Evolutionary conservation across 345 rosid genomes (phyloP), one percentile per base, ranked within the genome.

Genomic region (Brassica cretica): DNA sequence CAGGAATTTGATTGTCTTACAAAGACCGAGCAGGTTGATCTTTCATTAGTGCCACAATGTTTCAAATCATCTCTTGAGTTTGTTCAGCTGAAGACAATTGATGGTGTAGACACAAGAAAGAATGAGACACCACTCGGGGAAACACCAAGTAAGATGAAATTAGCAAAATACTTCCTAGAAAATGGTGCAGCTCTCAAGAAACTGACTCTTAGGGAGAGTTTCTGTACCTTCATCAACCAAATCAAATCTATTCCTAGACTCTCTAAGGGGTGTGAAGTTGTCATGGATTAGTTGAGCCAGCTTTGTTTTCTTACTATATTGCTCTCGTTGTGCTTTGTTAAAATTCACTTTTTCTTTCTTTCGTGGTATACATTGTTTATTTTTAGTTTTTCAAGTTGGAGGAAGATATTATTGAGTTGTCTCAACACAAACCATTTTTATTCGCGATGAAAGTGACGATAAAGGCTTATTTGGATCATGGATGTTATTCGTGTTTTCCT

Each of bases 201-300:
- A 41, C 67, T 78, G 25, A 71, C 29, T 5, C 18, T 78, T 27
- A 65, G 68, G 60, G 3, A 4, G 19, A 78, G 81, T 72, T 78
- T 71, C 41, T 5, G 59, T 35, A 65, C 66, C 76, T 58, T 78
- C 19, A 72, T 65, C 72, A 3, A 41, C 19, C 9, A 78, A 71
- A 78, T 78, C 68, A 66, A 56, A 66, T 56, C 53, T 11, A 5
- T 72, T 39, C 72, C 76, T 41, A 78, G 76, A 32, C 41, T 35
- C 16, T 72, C 68, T 65, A 56, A 7, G 9, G 33, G 2, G 39
- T 78, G 81, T 78, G 62, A 72, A 78, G 76, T 78, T 66, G 14
- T 78, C 61, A 66, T 71, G 81, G 62, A 32, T 12, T 77, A 37
- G 61, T 41, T 71, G 51, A 64, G 69, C 25, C 63, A 76, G 35